Evolutionary conservation across 495 filamentous ascomycete genomes (phyloP).

Genomic region (Talaromyces proteolyticus): DNA sequence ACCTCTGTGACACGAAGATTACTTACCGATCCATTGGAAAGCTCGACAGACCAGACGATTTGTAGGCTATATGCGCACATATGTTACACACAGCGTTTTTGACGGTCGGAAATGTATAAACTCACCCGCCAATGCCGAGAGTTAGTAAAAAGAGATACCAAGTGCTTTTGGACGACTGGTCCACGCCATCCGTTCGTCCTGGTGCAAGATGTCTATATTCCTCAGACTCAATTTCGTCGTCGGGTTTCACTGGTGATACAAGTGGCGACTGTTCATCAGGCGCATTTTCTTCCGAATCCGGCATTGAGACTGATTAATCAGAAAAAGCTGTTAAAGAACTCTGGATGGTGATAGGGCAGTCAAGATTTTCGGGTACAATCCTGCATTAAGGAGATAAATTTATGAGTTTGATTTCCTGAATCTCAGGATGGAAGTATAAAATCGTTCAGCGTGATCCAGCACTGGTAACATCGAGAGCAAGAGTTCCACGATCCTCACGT

Average conservation of each 20-base stretch:
- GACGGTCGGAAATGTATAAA: conserved; percentile 8
- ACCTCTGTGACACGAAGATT: background rate
- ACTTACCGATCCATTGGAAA: conserved; percentile 74
- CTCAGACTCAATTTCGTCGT: conserved; percentile 9
- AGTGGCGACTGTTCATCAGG: conserved; percentile 37
- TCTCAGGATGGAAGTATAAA: too few species aligned
- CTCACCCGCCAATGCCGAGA: conserved; percentile 70
- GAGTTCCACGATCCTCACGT: too few species aligned
- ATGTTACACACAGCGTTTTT: too few species aligned
- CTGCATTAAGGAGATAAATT: too few species aligned
- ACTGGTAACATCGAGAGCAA: too few species aligned
- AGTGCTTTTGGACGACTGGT: conserved; percentile 59
- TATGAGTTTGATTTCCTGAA: too few species aligned
- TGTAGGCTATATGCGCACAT: conserved; percentile 55
- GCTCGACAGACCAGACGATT: conserved; percentile 90
- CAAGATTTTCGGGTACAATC: background rate
- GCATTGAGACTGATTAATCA: background rate
- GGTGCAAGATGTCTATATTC: conserved; percentile 8
- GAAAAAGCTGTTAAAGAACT: background rate
- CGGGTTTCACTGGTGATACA: conserved; percentile 11
- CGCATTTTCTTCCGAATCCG: conserved; percentile 6
- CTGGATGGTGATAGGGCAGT: background rate
- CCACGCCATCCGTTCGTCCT: conserved; percentile 1
- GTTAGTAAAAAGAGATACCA: conserved; percentile 83
- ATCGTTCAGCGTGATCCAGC: too few species aligned